Evolutionary conservation across 169 alveolate species (phyloP).

Genomic region (Cryptosporidium baileyi): DNA sequence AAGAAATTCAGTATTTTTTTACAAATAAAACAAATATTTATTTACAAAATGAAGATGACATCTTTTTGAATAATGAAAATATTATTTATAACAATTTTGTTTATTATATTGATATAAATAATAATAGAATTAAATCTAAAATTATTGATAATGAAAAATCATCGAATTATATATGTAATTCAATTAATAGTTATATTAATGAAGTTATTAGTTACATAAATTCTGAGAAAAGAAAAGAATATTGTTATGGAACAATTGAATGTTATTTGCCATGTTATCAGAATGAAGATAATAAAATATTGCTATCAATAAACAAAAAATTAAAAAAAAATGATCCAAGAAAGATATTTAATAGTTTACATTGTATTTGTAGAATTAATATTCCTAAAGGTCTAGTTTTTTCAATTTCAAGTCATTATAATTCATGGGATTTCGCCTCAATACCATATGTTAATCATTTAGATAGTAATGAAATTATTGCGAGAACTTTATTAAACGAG

Average conservation of each 20-base stretch:
- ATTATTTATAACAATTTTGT: not conserved
- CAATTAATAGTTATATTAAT: not conserved
- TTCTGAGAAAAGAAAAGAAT: not conserved
- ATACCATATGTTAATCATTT: constrained; percentile 55
- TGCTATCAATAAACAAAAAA: not conserved
- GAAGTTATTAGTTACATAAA: not conserved
- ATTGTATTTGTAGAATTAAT: constrained; percentile 20
- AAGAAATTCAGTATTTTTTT: not conserved
- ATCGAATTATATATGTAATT: not conserved
- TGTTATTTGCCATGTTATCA: constrained; percentile 28
- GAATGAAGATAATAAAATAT: not conserved
- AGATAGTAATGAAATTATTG: constrained; percentile 6
- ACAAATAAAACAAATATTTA: constrained; percentile 1
- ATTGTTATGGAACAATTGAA: constrained; percentile 14
- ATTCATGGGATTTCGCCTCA: constrained; percentile 31
- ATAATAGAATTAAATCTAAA: not conserved
- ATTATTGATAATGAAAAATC: not conserved
- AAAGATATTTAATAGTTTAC: constrained; percentile 7
- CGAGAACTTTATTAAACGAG: not conserved
- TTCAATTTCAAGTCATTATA: constrained; percentile 10
- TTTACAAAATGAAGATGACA: not conserved
- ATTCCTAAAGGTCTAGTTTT: not conserved
- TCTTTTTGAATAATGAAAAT: not conserved
- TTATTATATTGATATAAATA: not conserved
- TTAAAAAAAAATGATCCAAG: not conserved